Evolutionary conservation across 2,329 filamentous ascomycete genomes (phyloP).

Genomic region (Sphaerulina vaccinii): DNA sequence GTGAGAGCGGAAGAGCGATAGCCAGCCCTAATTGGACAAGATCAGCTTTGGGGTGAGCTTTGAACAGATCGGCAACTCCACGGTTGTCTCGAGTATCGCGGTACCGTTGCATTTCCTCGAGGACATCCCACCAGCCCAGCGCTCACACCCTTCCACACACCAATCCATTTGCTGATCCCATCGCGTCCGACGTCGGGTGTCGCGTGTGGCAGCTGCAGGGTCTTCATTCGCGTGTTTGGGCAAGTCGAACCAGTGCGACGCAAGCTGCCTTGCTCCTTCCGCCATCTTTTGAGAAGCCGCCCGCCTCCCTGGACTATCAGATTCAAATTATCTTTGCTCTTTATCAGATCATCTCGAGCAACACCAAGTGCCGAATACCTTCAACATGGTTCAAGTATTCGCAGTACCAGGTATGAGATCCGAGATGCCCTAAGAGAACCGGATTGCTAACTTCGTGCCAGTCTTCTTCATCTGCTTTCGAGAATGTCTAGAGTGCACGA

Average conservation of each 20-base stretch:
- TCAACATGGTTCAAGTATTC: constrained; percentile 68
- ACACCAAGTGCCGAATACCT: constrained; percentile 3
- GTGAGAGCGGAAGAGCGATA: not conserved
- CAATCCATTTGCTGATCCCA: not conserved
- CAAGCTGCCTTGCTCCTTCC: not conserved
- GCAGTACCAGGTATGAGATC: constrained; percentile 59
- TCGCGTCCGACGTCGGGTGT: constrained; percentile 13
- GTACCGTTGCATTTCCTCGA: not conserved
- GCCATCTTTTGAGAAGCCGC: not conserved
- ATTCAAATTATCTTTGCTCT: constrained; percentile 3
- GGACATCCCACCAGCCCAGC: not conserved
- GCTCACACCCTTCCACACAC: not conserved
- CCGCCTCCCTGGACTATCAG: not conserved
- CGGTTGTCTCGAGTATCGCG: not conserved
- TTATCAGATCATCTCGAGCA: constrained; percentile 20
- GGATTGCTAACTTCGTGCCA: constrained; percentile 25
- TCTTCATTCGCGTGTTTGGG: not conserved
- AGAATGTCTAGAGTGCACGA: constrained; percentile 77
- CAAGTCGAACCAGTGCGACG: not conserved
- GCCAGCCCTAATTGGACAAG: not conserved
- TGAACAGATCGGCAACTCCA: not conserved
- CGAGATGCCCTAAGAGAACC: not conserved
- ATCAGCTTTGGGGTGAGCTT: not conserved
- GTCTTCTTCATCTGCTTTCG: constrained; percentile 91
- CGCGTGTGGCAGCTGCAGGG: constrained; percentile 9